These are phyloP conservation scores for Solanum boliviense DNA, from an alignment of 257 asterid species.

Conservation along the genomic window DNA sequence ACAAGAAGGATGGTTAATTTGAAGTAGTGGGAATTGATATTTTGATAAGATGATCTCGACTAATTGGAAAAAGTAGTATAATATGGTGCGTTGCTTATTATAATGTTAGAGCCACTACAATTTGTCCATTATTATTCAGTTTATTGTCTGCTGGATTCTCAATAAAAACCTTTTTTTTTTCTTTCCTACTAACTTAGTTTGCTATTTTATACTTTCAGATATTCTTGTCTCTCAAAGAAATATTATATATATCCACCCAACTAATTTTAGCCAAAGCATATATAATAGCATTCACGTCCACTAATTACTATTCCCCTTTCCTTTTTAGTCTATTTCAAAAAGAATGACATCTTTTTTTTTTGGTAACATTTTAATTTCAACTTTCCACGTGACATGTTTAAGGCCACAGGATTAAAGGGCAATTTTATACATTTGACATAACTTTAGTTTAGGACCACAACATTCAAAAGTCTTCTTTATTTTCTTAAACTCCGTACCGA, in stretches of 20 bases:
- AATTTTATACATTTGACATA: no score
- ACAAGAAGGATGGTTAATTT: neutral
- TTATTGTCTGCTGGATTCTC: neutral
- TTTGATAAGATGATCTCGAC: neutral
- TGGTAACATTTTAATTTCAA: no score
- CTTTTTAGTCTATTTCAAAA: no score
- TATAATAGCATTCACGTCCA: neutral
- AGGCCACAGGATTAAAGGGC: no score
- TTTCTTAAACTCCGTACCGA: no score
- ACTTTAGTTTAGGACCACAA: no score
- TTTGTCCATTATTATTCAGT: neutral
- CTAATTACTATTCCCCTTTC: neutral
- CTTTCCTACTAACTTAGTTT: neutral
- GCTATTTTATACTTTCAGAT: neutral
- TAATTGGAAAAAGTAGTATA: neutral
- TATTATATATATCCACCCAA: neutral
- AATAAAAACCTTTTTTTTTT: neutral
- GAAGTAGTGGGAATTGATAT: neutral
- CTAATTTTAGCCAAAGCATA: neutral
- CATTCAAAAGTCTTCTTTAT: no score
- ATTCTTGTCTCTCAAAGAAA: neutral
- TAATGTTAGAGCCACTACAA: neutral
- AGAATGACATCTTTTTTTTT: no score
- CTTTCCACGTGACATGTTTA: no score
- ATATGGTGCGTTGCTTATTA: neutral